Evolutionary conservation across 2,329 filamentous ascomycete genomes (phyloP), one percentile per base, ranked within the genome.

Genomic region (Colletotrichum sojae): DNA sequence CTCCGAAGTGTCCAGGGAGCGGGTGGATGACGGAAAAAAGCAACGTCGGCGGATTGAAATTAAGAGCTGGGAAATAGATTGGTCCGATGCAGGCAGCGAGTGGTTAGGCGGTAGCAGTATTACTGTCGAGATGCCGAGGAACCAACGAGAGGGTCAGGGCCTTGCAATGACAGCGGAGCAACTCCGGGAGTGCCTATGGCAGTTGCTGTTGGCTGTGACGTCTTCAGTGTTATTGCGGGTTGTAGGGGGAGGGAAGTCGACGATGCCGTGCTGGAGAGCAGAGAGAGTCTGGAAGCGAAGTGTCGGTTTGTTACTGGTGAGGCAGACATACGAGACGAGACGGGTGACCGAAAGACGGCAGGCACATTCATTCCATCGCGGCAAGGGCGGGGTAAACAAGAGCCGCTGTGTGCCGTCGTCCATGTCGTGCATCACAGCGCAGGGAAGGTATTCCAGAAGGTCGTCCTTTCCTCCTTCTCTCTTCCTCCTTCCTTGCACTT

Each of bases 401-500:
- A 43, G 40, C 16, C 40, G 40, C 22, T 52, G 18, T 25, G 48
- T 18, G 48, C 13, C 48, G 18, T 20, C 16, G 45, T 18, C 16
- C 45, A 46, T 46, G 45, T 16, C 18, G 57, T 36, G 31, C 31
- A 36, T 8, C 31, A 36, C 31, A 36, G 10, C 43, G 55, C 57
- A 39, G 25, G 25, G 43, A 54, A 69, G 25, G 59, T 18, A 52
- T 69, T 65, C 55, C 61, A 69, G 63, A 66, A 66, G 45, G 39
- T 22, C 40, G 31, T 54, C 40, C 40, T 59, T 39, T 43, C 45
- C 39, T 52, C 45, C 8, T 56, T 27, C 18, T 13, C 12, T n/a
- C 53, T 49, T 45, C 36, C 49, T 36, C 43, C 39, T 27, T 6
- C n/a, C 22, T 36, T 16, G 31, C 43, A 18, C 31, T 31, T 48